These are phyloP conservation scores for Acanthamoeba healyi DNA, from an alignment of 208 protist species.

Conservation along the genomic window DNA sequence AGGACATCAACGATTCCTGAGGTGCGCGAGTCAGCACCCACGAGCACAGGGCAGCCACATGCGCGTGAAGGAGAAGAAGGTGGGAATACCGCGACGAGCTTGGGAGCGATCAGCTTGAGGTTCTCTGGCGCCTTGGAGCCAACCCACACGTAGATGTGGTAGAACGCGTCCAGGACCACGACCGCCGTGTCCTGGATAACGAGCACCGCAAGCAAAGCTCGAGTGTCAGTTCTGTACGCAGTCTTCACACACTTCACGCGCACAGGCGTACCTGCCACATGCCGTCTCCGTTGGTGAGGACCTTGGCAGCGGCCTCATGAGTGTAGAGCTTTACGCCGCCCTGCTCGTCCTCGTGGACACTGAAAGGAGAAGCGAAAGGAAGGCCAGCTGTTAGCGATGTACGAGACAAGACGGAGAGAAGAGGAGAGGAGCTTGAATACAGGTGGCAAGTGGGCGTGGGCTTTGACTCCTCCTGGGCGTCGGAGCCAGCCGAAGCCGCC, in stretches of 20 bases:
- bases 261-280: not conserved
- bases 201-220: too few relatives aligned
- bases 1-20: conserved; percentile 7
- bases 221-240: too few relatives aligned
- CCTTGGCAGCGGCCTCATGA: not conserved
- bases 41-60: not conserved
- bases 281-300: not conserved
- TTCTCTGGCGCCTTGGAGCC: not conserved
- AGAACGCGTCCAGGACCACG: not conserved
- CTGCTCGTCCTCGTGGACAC: not conserved
- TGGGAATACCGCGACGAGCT: not conserved
- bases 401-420: not conserved
- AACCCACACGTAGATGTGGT: not conserved
- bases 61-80: not conserved
- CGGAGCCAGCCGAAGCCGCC: not conserved
- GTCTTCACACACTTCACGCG: not conserved
- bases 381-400: not conserved
- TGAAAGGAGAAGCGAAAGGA: not conserved
- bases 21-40: not conserved
- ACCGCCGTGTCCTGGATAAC: not conserved
- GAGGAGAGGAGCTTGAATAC: not conserved
- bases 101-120: conserved; percentile 2
- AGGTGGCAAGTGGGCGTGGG: not conserved
- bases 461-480: conserved; percentile 7
- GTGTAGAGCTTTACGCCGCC: not conserved